Evolutionary conservation across 2,329 filamentous ascomycete species (phyloP).

Genomic region (Talaromyces sp.): DNA sequence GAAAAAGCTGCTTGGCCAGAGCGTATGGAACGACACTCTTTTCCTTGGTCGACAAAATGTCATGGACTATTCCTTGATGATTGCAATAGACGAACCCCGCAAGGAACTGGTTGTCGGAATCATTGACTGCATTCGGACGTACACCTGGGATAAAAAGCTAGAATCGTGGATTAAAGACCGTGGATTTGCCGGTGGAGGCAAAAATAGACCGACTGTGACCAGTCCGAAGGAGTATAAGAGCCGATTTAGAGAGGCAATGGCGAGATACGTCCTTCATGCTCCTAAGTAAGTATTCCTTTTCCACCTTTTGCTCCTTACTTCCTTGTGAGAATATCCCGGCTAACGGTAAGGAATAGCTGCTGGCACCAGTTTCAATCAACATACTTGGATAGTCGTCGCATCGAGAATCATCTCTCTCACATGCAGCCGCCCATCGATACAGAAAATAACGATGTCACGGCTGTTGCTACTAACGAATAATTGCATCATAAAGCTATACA

Average conservation of each 20-base stretch:
- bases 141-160: conserved; percentile 99
- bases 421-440: conserved; percentile 15
- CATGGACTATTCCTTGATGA: conserved; percentile 99
- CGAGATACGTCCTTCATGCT: conserved; percentile 62
- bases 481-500: neutral
- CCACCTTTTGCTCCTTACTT: neutral
- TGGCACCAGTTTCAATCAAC: conserved; percentile 42
- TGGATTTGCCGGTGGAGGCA: conserved; percentile 74
- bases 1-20: conserved; percentile 84
- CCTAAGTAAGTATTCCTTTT: conserved; percentile 35
- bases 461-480: conserved; percentile 16
- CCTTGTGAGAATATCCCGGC: neutral
- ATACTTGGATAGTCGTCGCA: conserved; percentile 24
- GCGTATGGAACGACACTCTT: conserved; percentile 95
- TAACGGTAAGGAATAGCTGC: conserved; percentile 27
- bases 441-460: conserved; percentile 15
- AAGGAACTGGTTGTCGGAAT: conserved; percentile 96
- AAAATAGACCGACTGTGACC: conserved; percentile 85
- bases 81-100: conserved; percentile 83
- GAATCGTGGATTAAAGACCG: conserved; percentile 99
- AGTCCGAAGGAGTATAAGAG: conserved; percentile 97
- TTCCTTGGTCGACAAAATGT: conserved; percentile 94
- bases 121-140: conserved; percentile 96
- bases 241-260: conserved; percentile 94
- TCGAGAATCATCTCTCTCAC: conserved; percentile 21